Evolutionary conservation across 108 stramenopile genomes (phyloP).

Genomic region (Cyclotella baltica): DNA sequence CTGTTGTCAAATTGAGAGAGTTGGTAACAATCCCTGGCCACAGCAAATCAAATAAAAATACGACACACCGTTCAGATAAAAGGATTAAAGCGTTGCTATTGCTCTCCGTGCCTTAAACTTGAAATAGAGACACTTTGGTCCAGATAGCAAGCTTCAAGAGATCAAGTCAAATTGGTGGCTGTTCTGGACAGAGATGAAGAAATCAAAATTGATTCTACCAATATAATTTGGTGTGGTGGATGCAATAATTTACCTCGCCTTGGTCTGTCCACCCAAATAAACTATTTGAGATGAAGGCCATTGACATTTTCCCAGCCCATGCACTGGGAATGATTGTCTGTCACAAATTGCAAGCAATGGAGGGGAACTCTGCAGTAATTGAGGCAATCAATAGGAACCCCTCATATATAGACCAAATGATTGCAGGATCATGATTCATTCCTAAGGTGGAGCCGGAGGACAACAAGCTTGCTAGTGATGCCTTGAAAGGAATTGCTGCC

Average conservation of each 20-base stretch:
- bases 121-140: too few species aligned
- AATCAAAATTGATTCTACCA: not conserved
- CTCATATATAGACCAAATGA: constrained; percentile 35
- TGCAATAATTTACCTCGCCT: constrained; percentile 57
- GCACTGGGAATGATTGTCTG: constrained; percentile 32
- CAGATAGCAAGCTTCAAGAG: too few species aligned
- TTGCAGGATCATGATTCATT: constrained; percentile 55
- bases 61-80: too few species aligned
- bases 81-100: too few species aligned
- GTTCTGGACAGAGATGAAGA: too few species aligned
- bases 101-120: too few species aligned
- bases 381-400: constrained; percentile 62
- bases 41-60: too few species aligned
- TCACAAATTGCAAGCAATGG: constrained; percentile 55
- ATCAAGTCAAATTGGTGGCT: too few species aligned
- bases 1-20: too few species aligned
- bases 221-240: constrained; percentile 58
- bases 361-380: constrained; percentile 52
- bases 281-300: constrained; percentile 55
- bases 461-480: constrained; percentile 44
- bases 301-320: constrained; percentile 57
- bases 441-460: constrained; percentile 41
- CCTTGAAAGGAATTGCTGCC: constrained; percentile 42
- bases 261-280: constrained; percentile 53
- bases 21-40: too few species aligned